Evolutionary conservation across 345 rosid genomes (phyloP).

Genomic region (Gossypium mustelinum): DNA sequence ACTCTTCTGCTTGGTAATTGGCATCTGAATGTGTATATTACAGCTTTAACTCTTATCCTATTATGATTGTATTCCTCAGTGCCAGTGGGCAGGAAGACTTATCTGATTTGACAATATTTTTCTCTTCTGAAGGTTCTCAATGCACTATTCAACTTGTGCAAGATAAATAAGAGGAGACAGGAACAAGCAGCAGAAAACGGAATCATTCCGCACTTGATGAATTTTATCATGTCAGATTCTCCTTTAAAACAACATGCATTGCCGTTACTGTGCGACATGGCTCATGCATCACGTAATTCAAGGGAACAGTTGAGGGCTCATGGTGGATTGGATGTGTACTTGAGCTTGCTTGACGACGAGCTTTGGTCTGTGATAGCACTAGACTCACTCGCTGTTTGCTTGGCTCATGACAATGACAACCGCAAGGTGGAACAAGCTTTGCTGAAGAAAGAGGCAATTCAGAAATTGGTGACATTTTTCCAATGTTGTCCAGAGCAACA

Average conservation of each 20-base stretch:
- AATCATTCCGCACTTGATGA: constrained; percentile 96
- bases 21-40: not conserved
- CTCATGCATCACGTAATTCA: constrained; percentile 96
- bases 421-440: constrained; percentile 95
- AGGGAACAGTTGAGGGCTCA: constrained; percentile 98
- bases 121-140: constrained; percentile 67
- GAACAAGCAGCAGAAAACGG: constrained; percentile 99
- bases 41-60: not conserved
- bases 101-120: constrained; percentile 12
- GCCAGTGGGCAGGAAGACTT: not conserved
- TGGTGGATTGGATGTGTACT: constrained; percentile 89
- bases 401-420: constrained; percentile 96
- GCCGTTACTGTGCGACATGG: constrained; percentile 97
- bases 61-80: not conserved
- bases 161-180: constrained; percentile 98
- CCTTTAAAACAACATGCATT: constrained; percentile 78
- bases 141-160: constrained; percentile 94
- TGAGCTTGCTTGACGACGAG: constrained; percentile 85
- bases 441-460: constrained; percentile 84
- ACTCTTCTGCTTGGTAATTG: not conserved
- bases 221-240: constrained; percentile 69
- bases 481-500: constrained; percentile 93
- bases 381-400: constrained; percentile 95
- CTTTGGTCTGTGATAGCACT: constrained; percentile 89
- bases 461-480: constrained; percentile 86